Evolutionary conservation across 2,329 filamentous ascomycete species (phyloP).

Genomic region (Exophiala phaeomuriformis): DNA sequence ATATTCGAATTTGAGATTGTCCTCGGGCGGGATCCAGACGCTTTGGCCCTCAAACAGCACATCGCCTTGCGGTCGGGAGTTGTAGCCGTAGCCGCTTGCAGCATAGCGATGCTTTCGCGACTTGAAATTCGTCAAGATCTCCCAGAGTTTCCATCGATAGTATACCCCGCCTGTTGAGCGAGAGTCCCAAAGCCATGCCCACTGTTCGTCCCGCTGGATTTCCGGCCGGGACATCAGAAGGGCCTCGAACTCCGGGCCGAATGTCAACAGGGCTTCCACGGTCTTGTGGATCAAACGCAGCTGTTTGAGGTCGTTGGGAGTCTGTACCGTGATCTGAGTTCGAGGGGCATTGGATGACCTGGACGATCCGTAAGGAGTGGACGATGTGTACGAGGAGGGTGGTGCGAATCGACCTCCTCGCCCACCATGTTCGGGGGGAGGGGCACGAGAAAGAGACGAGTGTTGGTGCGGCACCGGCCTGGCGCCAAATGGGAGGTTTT

Average conservation of each 20-base stretch:
- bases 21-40: constrained; percentile 69
- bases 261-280: constrained; percentile 67
- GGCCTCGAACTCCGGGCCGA: constrained; percentile 84
- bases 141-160: constrained; percentile 89
- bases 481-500: constrained; percentile 65
- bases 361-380: constrained; percentile 33
- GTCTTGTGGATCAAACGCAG: constrained; percentile 82
- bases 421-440: constrained; percentile 41
- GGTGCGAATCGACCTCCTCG: constrained; percentile 63
- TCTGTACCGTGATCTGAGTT: constrained; percentile 63
- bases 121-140: constrained; percentile 62
- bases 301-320: constrained; percentile 69
- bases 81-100: constrained; percentile 7
- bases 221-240: constrained; percentile 79
- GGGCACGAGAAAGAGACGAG: constrained; percentile 44
- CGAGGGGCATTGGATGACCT: constrained; percentile 32
- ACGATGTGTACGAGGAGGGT: constrained; percentile 59
- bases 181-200: constrained; percentile 90
- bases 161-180: constrained; percentile 72
- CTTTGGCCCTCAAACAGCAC: constrained; percentile 66
- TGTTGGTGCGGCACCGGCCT: constrained; percentile 50
- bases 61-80: constrained; percentile 33
- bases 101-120: constrained; percentile 26
- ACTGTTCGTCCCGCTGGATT: constrained; percentile 79
- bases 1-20: constrained; percentile 71